Base-by-base conservation (phyloP, 192 early-diverging fungal genomes). In the Phycomyces blakesleeanus region DNA sequence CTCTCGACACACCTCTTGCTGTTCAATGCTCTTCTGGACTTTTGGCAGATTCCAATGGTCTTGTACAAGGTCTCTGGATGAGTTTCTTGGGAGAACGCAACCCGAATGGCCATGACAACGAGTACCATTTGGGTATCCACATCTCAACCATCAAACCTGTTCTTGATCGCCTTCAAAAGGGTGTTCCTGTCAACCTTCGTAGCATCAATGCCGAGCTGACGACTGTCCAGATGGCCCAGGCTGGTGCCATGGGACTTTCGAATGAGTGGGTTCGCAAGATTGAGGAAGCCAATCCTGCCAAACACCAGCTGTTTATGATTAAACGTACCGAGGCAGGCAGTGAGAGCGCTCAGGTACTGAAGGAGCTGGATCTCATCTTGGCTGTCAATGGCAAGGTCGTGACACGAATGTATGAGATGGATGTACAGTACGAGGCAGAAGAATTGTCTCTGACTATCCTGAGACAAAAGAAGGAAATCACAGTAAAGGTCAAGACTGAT, bases 1-100 rank as follows among this genome's bases (percentile, higher is more conserved):
- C 89, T 12, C 55, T 93, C 12, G 91, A 93, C 62, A 91, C 91
- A n/a, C 91, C 91, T 15, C 63, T 91, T 7, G 89, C 87, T 18
- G 83, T 89, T 55, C 87, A 91, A 67, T 93, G 91, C 57, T 84
- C 81, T 11, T 86, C 87, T 0, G 91, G 91, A 49, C 78, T 90
- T 5, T 72, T 93, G 37, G 84, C 84, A 0, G 88, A 91, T 68
- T 51, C 78, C 20, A 59, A 84, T 20, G 91, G 88, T 0, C 68
- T 72, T 21, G 87, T 91, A 5, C 83, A 87, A 59, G 89, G 86
- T 22, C 59, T 93, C 5, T 93, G 91, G 91, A 66, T 90, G 16
- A 83, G 74, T 14, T 93, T 85, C 58, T 64, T 91, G 9, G 91
- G 91, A 18, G 91, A 93, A 57, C 81, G 86, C 47, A 88, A 83